Evolutionary conservation across 345 rosid genomes (phyloP).

Genomic region (Xanthoceras sorbifolium): DNA sequence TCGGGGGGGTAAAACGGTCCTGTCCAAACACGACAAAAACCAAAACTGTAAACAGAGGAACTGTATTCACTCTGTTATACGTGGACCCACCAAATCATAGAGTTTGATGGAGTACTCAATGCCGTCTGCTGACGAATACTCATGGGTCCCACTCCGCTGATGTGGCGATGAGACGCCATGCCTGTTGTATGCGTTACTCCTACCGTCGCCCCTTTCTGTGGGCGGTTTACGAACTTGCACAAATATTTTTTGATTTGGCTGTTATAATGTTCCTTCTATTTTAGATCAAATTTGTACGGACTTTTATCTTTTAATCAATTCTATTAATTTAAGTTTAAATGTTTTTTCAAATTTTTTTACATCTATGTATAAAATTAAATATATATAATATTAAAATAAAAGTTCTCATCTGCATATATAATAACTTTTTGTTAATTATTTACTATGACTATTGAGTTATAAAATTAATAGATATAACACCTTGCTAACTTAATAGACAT

Average conservation of each 20-base stretch:
- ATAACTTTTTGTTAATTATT: no score
- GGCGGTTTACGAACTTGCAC: no score
- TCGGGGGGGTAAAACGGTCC: neutral
- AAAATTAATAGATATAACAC: neutral
- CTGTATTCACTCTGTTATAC: neutral
- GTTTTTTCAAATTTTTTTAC: no score
- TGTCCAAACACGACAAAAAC: conserved; percentile 23
- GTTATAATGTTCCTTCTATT: no score
- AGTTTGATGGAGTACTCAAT: neutral
- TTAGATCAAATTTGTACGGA: no score
- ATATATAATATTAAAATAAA: no score
- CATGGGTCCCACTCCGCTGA: neutral
- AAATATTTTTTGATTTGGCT: no score
- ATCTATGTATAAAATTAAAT: no score
- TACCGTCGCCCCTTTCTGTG: neutral
- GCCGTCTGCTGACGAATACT: conserved; percentile 6
- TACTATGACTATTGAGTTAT: no score
- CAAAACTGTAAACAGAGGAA: conserved; percentile 9
- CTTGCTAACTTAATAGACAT: neutral
- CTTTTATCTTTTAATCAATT: no score
- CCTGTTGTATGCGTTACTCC: neutral
- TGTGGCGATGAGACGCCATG: neutral
- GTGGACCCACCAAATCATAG: conserved; percentile 21
- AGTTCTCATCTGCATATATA: no score
- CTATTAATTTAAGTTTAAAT: no score